A percentile compares a stretch with the other conserved stretches of the same genome.
Conservation (phyloP, 2,329 filamentous ascomycete genomes). For the Metarhizium rileyi region DNA sequence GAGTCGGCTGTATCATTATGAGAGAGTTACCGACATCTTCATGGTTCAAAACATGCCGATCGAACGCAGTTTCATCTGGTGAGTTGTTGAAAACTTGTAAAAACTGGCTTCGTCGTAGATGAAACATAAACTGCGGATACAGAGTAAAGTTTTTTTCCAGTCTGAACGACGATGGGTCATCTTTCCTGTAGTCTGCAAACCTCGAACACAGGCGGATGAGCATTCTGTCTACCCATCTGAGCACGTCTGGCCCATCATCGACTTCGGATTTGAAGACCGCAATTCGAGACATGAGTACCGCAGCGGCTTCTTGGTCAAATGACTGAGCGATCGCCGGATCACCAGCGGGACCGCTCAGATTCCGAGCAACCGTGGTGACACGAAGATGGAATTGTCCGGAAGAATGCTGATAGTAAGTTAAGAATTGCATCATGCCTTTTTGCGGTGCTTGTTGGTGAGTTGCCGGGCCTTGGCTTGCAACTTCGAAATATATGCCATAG, state of each 20-base stretch:
- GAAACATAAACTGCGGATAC: slow-evolving; percentile 99
- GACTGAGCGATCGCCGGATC: slow-evolving; percentile 93
- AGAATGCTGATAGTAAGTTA: slow-evolving; percentile 97
- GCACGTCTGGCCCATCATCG: slow-evolving; percentile 94
- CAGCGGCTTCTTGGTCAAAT: slow-evolving; percentile 95
- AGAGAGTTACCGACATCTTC: slow-evolving; percentile 95
- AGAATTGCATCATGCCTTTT: slow-evolving; percentile 93
- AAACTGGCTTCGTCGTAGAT: slow-evolving; percentile 92
- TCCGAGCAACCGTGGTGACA: slow-evolving; percentile 87
- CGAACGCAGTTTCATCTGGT: slow-evolving; percentile 98
- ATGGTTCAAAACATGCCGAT: slow-evolving; percentile 91
- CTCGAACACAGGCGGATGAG: slow-evolving; percentile 91
- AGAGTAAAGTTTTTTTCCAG: slow-evolving; percentile 98
- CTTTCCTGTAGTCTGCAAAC: slow-evolving; percentile 96
- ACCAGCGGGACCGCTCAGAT: slow-evolving; percentile 84
- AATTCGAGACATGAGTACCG: slow-evolving; percentile 97
- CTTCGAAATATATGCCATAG: slow-evolving; percentile 96
- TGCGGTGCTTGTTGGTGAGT: slow-evolving; percentile 78
- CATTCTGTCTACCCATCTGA: slow-evolving; percentile 98
- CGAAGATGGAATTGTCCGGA: slow-evolving; percentile 93
- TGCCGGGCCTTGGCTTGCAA: slow-evolving; percentile 85
- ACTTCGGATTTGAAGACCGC: slow-evolving; percentile 98
- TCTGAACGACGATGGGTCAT: slow-evolving; percentile 93
- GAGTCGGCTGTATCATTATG: slow-evolving; percentile 96
- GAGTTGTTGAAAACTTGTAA: slow-evolving; percentile 99